Base-by-base conservation (phyloP, 768 basidiomycete species). In the Termitomyces sp. region DNA sequence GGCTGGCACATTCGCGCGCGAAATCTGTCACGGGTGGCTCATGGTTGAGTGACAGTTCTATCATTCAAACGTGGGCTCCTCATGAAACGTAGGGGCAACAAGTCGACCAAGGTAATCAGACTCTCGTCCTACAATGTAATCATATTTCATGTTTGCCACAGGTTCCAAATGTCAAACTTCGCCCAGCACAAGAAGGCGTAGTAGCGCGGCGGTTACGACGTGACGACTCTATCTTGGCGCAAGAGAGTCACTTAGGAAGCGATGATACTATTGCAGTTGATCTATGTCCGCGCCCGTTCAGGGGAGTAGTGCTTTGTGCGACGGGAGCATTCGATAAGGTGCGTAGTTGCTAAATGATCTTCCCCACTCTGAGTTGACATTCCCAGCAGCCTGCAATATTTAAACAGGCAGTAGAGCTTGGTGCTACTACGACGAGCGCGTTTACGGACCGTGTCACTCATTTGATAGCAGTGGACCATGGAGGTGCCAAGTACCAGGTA, bases 371-470 rank as follows among this genome's bases (percentile, higher is more conserved):
- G 37, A 56, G 45, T 30, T 44, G 55, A 47, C 42, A 10, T 37
- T 55, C 17, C 46, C 31, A 21, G 3, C 58, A 94, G 92, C 78
- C 83, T 0, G 78, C 79, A 1, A 60, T 95, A 35, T 90, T 90
- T 66, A 84, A 84, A 58, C 82, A 89, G 64, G 91, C 90, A 0
- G 72, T 81, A 23, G 87, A 94, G 62, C 85, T 97, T 14, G 94
- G 94, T 11, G 94, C 91, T 28, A 71, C 71, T 3, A 77, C 81
- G 44, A 78, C 82, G 15, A 79, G 72, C 33, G 86, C 90, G 49
- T 85, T 96, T 60, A 98, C 93, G 0, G 87, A 92, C 66, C 76
- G 77, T 46, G 87, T 91, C n/a, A 95, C 93, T 0, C 94, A 96
- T 74, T 79, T 98, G 21, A 77, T 98, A 42, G 91, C 94, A 0